Evolutionary conservation across 768 basidiomycete species (phyloP), one percentile per base, ranked within the genome.

Genomic region (Mrakia blollopis): DNA sequence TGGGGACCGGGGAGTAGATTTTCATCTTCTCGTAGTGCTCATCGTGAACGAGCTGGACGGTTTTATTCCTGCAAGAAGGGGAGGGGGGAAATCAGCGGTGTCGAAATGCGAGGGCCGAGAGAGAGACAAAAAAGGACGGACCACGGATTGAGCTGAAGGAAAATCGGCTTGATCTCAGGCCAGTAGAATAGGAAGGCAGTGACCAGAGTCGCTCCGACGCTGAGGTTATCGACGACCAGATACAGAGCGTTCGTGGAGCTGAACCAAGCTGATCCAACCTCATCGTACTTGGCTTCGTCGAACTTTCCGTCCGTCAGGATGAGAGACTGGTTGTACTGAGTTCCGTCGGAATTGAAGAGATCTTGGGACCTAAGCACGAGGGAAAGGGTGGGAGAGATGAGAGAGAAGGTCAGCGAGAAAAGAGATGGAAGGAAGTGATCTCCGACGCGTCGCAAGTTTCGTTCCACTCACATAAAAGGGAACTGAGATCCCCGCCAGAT

Each of bases 401-500:
- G 44, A 44, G 14, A 13, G 11, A 41, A 41, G 11, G 5, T 41
- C 44, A 13, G 14, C 11, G 39, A 41, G n/a, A n/a, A n/a, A n/a
- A n/a, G n/a, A n/a, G n/a, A n/a, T n/a, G n/a, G n/a, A n/a, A n/a
- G n/a, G n/a, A n/a, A n/a, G n/a, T n/a, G n/a, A n/a, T n/a, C 39
- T 11, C 11, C 44, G 44, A 11, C 44, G 11, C 11, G 44, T 44
- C 44, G 44, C 10, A 14, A 44, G n/a, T n/a, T n/a, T n/a, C n/a
- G n/a, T n/a, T 44, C 10, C 44, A 44, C 44, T 6, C 44, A 44
- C 44, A 44, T 44, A 81, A 83, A 84, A 25, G 82, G 83, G 80
- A 83, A 84, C 30, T 69, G 73, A 67, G 78, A 52, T 28, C 79
- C 83, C n/a, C 81, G 76, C 83, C 83, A 84, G 62, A 79, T 63